Conservation (phyloP, 148 eudicot genomes). For the Chenopodium formosanum region DNA sequence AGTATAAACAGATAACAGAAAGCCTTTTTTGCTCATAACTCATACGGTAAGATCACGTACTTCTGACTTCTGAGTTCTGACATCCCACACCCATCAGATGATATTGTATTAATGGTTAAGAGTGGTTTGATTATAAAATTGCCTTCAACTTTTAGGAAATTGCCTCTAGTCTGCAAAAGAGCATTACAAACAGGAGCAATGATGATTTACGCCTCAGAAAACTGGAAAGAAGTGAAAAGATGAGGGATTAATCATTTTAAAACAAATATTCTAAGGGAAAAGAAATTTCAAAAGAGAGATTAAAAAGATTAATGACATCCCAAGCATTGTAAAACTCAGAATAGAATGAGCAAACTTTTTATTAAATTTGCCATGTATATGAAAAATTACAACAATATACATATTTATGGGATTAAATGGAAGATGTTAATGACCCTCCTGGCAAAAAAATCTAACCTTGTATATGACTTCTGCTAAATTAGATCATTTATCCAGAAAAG, state of each 20-base stretch:
- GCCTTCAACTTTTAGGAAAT: background rate
- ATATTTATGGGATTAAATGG: background rate
- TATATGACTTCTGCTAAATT: constrained; percentile 2
- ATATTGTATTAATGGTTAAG: background rate
- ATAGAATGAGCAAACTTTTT: constrained; percentile 4
- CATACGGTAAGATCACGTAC: background rate
- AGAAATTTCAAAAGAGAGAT: background rate
- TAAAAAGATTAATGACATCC: background rate
- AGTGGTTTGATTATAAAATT: background rate
- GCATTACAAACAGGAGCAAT: background rate
- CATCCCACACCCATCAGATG: background rate
- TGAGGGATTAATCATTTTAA: background rate
- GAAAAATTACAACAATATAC: constrained; percentile 18
- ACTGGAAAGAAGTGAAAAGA: background rate
- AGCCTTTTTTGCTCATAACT: background rate
- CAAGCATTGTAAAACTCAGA: background rate
- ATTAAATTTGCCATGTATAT: background rate
- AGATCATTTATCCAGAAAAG: constrained; percentile 7
- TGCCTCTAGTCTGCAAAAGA: background rate
- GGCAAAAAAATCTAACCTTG: background rate
- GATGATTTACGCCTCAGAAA: background rate
- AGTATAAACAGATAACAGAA: background rate
- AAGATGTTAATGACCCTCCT: background rate
- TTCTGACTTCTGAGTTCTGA: background rate
- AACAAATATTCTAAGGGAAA: background rate